Percentiles rank a stretch among this genome's conserved stretches.
These are phyloP conservation scores for Xylaria sp. DNA, from an alignment of 2,329 filamentous ascomycete genomes.

Conservation along the genomic window DNA sequence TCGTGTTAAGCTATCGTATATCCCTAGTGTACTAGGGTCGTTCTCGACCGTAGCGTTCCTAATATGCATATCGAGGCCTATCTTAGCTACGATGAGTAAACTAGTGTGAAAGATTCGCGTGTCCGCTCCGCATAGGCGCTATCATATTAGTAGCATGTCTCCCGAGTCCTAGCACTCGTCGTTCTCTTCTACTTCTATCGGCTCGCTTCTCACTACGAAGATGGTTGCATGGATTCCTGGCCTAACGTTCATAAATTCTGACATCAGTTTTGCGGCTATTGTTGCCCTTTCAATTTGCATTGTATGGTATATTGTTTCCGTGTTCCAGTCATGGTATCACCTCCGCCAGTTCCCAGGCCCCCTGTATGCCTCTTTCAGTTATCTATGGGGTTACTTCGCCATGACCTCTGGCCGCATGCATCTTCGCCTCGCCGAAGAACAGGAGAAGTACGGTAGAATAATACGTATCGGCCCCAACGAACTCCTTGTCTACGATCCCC, in stretches of 20 bases:
- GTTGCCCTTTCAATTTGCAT: conserved; percentile 20
- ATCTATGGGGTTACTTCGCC: conserved; percentile 44
- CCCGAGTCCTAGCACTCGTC: neutral
- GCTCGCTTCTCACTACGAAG: neutral
- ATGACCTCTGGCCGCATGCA: conserved; percentile 41
- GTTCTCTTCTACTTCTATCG: neutral
- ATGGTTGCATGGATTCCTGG: conserved; percentile 17
- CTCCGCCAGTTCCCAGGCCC: conserved; percentile 48
- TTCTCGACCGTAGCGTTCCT: conserved; percentile 7
- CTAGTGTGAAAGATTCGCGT: neutral
- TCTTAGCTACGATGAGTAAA: neutral
- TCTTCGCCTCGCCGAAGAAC: conserved; percentile 36
- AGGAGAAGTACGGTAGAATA: conserved; percentile 46
- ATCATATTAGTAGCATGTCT: neutral
- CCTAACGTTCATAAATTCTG: neutral
- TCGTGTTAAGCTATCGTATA: conserved; percentile 5
- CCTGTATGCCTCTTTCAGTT: conserved; percentile 43
- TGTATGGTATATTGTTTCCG: conserved; percentile 36
- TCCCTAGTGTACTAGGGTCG: neutral
- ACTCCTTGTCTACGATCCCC: conserved; percentile 44
- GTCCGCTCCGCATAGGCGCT: neutral
- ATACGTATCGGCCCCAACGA: conserved; percentile 48
- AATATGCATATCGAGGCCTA: neutral
- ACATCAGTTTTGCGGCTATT: conserved; percentile 1
- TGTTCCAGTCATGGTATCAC: conserved; percentile 41